Conservation (phyloP, 108 stramenopile genomes). For the Chaetoceros muelleri region DNA sequence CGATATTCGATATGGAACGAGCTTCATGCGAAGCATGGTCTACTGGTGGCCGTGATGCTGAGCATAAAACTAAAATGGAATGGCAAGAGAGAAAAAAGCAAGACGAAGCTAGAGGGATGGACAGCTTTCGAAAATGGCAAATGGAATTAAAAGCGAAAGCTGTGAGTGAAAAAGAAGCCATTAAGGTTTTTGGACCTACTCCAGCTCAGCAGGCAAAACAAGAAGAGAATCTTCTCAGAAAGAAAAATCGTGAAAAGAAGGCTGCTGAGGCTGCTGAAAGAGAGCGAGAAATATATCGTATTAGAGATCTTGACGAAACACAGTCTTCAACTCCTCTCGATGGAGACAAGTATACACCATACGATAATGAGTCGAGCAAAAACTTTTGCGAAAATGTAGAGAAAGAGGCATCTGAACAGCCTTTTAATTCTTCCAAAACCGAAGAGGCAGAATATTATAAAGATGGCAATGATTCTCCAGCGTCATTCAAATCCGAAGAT, state of each 20-base stretch:
- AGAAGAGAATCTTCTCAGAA: neutral
- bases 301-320: neutral
- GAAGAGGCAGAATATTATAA: no score
- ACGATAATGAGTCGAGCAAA: no score
- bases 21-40: constrained; percentile 46
- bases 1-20: constrained; percentile 59
- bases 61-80: constrained; percentile 18
- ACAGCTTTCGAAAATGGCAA: constrained; percentile 36
- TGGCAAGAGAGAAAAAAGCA: constrained; percentile 19
- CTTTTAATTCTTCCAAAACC: no score
- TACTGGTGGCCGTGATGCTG: constrained; percentile 48
- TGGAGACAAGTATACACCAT: no score
- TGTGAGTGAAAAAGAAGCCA: neutral
- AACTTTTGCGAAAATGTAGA: no score
- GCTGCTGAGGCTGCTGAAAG: neutral
- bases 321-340: no score
- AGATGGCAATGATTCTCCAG: no score
- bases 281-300: constrained; percentile 3
- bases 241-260: neutral
- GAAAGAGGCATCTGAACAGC: no score
- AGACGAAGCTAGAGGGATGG: constrained; percentile 12
- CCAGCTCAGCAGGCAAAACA: neutral
- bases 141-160: neutral
- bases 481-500: no score
- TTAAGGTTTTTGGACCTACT: neutral